phyloP scores from a whole-genome alignment of 345 rosid species.

The Gossypium stocksii region DNA sequence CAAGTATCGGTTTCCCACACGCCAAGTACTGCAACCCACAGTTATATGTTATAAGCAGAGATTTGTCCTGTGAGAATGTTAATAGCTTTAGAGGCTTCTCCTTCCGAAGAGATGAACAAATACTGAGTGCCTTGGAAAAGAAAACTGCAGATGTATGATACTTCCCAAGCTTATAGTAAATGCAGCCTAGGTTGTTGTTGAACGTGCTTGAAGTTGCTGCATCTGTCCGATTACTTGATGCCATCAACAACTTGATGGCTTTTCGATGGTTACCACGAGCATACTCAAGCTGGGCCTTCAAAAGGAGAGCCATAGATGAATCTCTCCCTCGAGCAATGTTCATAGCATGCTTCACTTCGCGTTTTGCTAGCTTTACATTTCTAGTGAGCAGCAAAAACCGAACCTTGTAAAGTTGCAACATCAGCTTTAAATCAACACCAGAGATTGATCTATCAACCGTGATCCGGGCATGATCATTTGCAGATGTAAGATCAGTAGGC shows the following conservation, averaged over 20 bases:
- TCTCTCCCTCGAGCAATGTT: constrained; percentile 85
- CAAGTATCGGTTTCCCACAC: constrained; percentile 78
- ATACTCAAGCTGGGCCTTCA: constrained; percentile 97
- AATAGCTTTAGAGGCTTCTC: constrained; percentile 66
- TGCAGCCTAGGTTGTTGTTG: constrained; percentile 92
- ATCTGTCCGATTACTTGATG: constrained; percentile 68
- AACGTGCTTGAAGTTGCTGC: constrained; percentile 67
- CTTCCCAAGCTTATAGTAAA: constrained; percentile 73
- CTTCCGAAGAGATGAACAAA: constrained; percentile 59
- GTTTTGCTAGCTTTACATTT: constrained; percentile 88
- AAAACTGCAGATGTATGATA: constrained; percentile 57
- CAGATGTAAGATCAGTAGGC: constrained; percentile 47
- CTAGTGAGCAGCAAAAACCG: constrained; percentile 78
- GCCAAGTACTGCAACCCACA: constrained; percentile 82
- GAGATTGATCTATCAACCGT: constrained; percentile 50
- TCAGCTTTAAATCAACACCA: constrained; percentile 73
- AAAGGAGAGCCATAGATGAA: constrained; percentile 78
- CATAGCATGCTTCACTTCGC: constrained; percentile 95
- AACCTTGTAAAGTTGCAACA: constrained; percentile 90
- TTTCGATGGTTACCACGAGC: constrained; percentile 90
- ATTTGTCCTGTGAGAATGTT: constrained; percentile 81
- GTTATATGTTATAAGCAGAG: constrained; percentile 74
- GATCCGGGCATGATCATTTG: constrained; percentile 54
- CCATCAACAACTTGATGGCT: constrained; percentile 88
- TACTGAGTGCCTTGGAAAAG: constrained; percentile 70